These are phyloP conservation scores for Sisymbrium altissimum DNA, from an alignment of 345 rosid genomes.

Conservation along the genomic window DNA sequence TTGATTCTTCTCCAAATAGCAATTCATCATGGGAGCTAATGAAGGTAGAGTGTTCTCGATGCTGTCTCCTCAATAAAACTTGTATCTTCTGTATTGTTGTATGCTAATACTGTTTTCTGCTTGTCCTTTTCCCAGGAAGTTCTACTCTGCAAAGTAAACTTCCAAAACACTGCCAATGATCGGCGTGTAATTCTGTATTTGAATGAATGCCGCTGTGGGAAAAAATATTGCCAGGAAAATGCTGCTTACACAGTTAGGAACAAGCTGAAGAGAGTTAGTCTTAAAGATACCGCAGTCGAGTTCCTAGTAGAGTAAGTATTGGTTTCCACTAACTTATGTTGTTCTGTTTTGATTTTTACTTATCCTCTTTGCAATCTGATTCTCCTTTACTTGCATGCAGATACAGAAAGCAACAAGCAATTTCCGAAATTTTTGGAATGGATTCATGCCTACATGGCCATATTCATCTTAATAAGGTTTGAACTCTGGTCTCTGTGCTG, in stretches of 20 bases:
- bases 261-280: slow-evolving; percentile 73
- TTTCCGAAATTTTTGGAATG: slow-evolving; percentile 41
- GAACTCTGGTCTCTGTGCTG: slow-evolving; percentile 14
- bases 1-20: slow-evolving; percentile 88
- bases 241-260: slow-evolving; percentile 66
- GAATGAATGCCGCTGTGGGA: slow-evolving; percentile 70
- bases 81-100: neutral
- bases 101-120: slow-evolving; percentile 6
- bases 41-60: slow-evolving; percentile 56
- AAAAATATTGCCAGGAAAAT: slow-evolving; percentile 72
- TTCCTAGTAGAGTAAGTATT: slow-evolving; percentile 77
- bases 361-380: slow-evolving; percentile 3
- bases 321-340: slow-evolving; percentile 2
- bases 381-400: slow-evolving; percentile 40
- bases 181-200: slow-evolving; percentile 72
- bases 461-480: slow-evolving; percentile 74
- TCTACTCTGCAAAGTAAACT: slow-evolving; percentile 71
- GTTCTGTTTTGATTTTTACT: slow-evolving; percentile 5
- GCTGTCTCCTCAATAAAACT: slow-evolving; percentile 1
- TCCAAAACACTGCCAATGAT: slow-evolving; percentile 64
- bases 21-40: slow-evolving; percentile 93
- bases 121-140: slow-evolving; percentile 63
- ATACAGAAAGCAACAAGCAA: slow-evolving; percentile 46
- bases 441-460: slow-evolving; percentile 72
- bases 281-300: slow-evolving; percentile 60